A percentile compares a stretch with the other conserved stretches of the same genome.
These are phyloP conservation scores for Podospora pseudocomata DNA, from an alignment of 495 filamentous ascomycete genomes.

Conservation along the genomic window DNA sequence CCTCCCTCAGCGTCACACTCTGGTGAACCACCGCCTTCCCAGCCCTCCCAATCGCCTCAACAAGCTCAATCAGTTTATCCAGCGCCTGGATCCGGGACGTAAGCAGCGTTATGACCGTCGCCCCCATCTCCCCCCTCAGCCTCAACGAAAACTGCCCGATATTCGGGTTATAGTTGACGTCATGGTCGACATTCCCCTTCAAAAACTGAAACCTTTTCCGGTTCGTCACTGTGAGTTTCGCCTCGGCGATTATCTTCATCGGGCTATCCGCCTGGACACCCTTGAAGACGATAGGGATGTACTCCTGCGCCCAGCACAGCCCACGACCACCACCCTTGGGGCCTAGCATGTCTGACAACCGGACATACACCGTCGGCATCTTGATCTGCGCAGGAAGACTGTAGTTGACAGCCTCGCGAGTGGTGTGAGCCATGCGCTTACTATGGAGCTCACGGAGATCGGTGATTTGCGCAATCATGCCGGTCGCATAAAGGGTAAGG, in stretches of 20 bases:
- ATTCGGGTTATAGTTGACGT: slow-evolving; percentile 55
- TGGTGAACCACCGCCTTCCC: slow-evolving; percentile 49
- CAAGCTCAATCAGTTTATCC: slow-evolving; percentile 60
- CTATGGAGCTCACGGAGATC: slow-evolving; percentile 45
- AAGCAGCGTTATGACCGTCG: slow-evolving; percentile 51
- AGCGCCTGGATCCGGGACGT: slow-evolving; percentile 55
- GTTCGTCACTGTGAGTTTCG: slow-evolving; percentile 31
- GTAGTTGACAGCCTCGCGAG: slow-evolving; percentile 24
- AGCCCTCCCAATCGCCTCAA: slow-evolving; percentile 56
- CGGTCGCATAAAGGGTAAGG: slow-evolving; percentile 37
- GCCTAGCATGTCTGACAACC: slow-evolving; percentile 42
- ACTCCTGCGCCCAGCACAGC: slow-evolving; percentile 51
- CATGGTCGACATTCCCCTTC: slow-evolving; percentile 50
- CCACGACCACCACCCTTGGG: background rate
- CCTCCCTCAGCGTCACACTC: slow-evolving; percentile 54
- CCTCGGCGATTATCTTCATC: slow-evolving; percentile 29
- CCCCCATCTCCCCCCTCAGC: slow-evolving; percentile 55
- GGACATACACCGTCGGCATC: slow-evolving; percentile 43
- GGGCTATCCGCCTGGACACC: slow-evolving; percentile 29
- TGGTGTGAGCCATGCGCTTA: slow-evolving; percentile 29
- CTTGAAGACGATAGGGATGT: slow-evolving; percentile 51
- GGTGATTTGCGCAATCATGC: slow-evolving; percentile 42
- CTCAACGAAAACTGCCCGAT: slow-evolving; percentile 58
- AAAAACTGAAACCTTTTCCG: slow-evolving; percentile 46
- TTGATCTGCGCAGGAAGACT: slow-evolving; percentile 35